Base-by-base conservation (phyloP, 192 early-diverging fungal genomes). In the Thamnidium elegans region DNA sequence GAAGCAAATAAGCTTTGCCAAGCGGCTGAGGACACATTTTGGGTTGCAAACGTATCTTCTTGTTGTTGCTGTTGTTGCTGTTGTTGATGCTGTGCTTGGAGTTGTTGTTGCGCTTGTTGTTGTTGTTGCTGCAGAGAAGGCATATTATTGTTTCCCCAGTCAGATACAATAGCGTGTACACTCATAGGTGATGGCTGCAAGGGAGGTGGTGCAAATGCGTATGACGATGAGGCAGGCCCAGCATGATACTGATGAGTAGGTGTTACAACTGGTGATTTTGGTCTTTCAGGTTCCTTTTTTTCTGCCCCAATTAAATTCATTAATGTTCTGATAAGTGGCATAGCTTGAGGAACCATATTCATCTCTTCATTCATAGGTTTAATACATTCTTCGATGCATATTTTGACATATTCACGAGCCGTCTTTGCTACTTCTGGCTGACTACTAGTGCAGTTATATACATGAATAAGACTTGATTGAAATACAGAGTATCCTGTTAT, bases 391-490 rank as follows among this genome's bases (percentile, higher is more conserved):
- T 72, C 55, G 15, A 64, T 58, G 23, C 42, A 23, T 14, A 64
- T 32, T 14, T 56, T 46, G 30, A 47, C 51, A 45, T 71, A 71
- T n/a, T 51, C 50, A 8, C 50, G 30, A 4, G 64, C 61, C 50
- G 47, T 50, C 7, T 44, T 19, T 14, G 62, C 66, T 50, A 68
- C 50, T n/a, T 50, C 66, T 44, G 51, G 23, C 7, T 67, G 56
- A 4, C 20, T 31, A 17, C 43, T 64, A 9, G 66, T 64, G n/a
- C 66, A 68, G 47, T 73, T 56, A 52, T 64, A 68, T 3, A 68
- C 54, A 48, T 73, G 71, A 30, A 68, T 58, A 20, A 73, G 42
- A 15, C 47, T 55, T 11, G 71, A 61, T 54, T 73, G 71, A 34
- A 68, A 68, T 7, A 73, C 44, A 23, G 71, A 46, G 42, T 52